Evolutionary conservation across 352 stramenopile species (phyloP), one percentile per base, ranked within the genome.

Genomic region (Bremia lactucae): DNA sequence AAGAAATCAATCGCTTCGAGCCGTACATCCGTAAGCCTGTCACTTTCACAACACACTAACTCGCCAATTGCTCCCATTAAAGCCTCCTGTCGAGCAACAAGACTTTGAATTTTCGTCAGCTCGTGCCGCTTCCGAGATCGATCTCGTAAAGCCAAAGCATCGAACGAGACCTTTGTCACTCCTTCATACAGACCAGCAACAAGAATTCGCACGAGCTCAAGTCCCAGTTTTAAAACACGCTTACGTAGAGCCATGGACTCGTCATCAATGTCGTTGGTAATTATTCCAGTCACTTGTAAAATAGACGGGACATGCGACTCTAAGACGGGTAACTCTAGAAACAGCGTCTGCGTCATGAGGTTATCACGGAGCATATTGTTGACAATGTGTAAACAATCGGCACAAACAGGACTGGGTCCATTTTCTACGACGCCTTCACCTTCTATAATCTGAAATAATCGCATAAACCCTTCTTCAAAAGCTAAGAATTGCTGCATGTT

Each of bases 351-450:
- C 25, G 74, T 85, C 70, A 86, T 84, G 15, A 72, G 46, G 43
- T 89, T 89, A 50, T 86, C 73, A 21, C 66, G 53, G 26, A 89
- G 21, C 72, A 89, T 86, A 48, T 89, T 86, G 53, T 75, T 79
- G 6, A 89, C 56, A 42, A 87, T 86, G 44, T 86, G 70, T 14
- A 89, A 46, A 40, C 77, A 87, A 37, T 89, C 77, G 0, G 69
- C 68, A 14, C 82, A 52, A 9, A 89, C 77, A 13, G 41, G 72
- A 23, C 58, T 80, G 8, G 31, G 15, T 23, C 42, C 51, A 4
- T 31, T 55, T 19, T 82, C 59, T 9, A 38, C 39, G n/a, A 81
- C 50, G 6, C 68, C 73, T 49, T 89, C 77, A 2, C 47, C 51
- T 20, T 85, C 70, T 55, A 89, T 80, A 43, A 89, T 89, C 42